These are phyloP conservation scores for Euphorbia celastroides DNA, from an alignment of 441 rosid species.

Conservation along the genomic window DNA sequence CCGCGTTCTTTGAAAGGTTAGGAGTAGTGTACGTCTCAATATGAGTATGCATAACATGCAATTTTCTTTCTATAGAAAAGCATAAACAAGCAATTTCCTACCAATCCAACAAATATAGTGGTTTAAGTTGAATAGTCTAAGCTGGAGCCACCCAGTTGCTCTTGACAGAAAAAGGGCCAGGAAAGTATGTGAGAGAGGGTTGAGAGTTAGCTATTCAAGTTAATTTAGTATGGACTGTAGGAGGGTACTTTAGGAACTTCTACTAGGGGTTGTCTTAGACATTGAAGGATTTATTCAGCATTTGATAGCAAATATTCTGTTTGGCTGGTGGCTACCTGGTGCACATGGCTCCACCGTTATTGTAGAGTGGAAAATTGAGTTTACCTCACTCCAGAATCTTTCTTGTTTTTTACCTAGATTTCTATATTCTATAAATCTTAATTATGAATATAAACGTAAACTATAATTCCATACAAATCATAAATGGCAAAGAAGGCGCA, in stretches of 20 bases:
- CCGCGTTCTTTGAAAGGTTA: neutral
- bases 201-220: neutral
- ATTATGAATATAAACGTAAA: neutral
- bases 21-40: neutral
- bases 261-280: neutral
- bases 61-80: neutral
- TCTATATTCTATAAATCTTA: neutral
- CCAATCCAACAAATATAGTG: neutral
- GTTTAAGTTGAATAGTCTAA: neutral
- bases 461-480: neutral
- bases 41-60: neutral
- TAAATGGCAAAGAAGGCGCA: neutral
- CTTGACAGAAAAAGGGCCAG: neutral
- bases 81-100: neutral
- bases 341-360: no score
- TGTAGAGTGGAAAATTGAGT: no score
- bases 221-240: neutral
- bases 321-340: no score
- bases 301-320: neutral
- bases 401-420: neutral
- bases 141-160: neutral
- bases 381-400: neutral
- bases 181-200: neutral
- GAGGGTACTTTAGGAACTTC: neutral
- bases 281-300: neutral